Base-by-base conservation (phyloP, 805 yeast genomes). In the Metschnikowia santaceciliae region DNA sequence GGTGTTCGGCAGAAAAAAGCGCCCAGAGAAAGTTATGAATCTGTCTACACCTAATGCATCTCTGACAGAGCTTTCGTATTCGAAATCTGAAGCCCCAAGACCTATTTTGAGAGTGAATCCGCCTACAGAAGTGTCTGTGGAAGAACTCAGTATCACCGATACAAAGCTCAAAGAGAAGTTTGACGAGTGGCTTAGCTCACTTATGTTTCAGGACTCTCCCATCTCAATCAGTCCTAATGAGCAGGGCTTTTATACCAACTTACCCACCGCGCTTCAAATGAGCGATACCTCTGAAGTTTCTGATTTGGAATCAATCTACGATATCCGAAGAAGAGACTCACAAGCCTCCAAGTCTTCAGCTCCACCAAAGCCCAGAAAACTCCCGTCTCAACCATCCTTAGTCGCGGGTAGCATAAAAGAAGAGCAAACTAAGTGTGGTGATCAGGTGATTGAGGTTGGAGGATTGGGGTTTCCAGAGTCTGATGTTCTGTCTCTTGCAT, bases 191-290 rank as follows among this genome's bases (percentile, higher is more conserved):
- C 39, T 53, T 5, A 52, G 55, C 6, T 63, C 74, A 2, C 61
- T 72, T 40, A 46, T 70, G 4, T 54, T 59, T 42, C 59, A 67
- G 3, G 64, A 57, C 2, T 52, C 53, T 11, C 54, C 37, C 4
- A 32, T 35, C 10, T 32, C 52, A 3, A 46, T 26, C 8, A 35
- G n/a, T 6, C 69, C 72, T 0, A 62, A 72, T 51, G 75, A 71
- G 8, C 78, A 73, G 55, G 77, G 76, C 1, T 72, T 74, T 39
- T 74, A 74, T 42, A 54, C 64, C 5, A 70, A 65, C 38, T 48
- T 48, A 53, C 57, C 59, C 14, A 64, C 54, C 2, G 47, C 40
- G 26, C 42, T 48, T 15, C 51, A 46, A 34, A 38, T 47, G 13
- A 52, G 55, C 13, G 59, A 54, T 17, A 55, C 51, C 1, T 47